phyloP scores from a whole-genome alignment of 164 flowering plant genomes.

The Kalanchoe fedtschenkoi region DNA sequence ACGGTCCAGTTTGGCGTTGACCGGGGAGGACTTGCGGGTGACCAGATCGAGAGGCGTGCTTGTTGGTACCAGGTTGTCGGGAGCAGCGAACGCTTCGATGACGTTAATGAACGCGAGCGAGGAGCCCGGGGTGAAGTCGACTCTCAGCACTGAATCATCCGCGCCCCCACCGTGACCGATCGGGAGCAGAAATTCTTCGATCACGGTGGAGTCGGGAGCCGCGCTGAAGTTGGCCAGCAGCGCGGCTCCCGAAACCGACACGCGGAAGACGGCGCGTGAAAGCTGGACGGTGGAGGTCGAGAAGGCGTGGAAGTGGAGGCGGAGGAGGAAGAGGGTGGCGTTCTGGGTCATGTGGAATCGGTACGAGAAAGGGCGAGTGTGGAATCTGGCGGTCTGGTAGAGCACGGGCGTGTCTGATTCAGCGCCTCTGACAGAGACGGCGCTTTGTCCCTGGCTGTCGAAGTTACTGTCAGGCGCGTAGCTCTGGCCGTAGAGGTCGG shows the following conservation, averaged over 20 bases:
- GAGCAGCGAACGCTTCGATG: constrained; percentile 22
- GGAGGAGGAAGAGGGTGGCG: constrained; percentile 22
- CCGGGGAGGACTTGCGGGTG: too few species aligned
- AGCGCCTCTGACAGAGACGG: too few species aligned
- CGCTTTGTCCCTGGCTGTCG: too few species aligned
- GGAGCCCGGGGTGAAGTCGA: constrained; percentile 7
- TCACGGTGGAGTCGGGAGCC: background rate
- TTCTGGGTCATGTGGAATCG: constrained; percentile 11
- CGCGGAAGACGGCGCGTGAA: constrained; percentile 7
- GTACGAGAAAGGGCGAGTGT: constrained; percentile 16
- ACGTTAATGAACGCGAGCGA: constrained; percentile 10
- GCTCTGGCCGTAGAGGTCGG: constrained; percentile 2
- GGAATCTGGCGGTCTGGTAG: constrained; percentile 30
- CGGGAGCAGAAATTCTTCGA: constrained; percentile 11
- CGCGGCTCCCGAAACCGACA: constrained; percentile 3
- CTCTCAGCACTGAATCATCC: background rate
- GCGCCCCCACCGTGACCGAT: background rate
- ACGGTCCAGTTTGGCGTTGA: background rate
- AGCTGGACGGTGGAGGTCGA: background rate
- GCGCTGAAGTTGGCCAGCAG: constrained; percentile 11
- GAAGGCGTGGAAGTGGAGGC: constrained; percentile 39
- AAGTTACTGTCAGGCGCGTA: constrained; percentile 22
- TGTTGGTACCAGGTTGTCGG: constrained; percentile 8
- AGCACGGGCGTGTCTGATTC: constrained; percentile 12
- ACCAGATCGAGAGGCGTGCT: background rate